Evolutionary conservation across 768 basidiomycete genomes (phyloP), one percentile per base, ranked within the genome.

Genomic region (Epithele typhae): DNA sequence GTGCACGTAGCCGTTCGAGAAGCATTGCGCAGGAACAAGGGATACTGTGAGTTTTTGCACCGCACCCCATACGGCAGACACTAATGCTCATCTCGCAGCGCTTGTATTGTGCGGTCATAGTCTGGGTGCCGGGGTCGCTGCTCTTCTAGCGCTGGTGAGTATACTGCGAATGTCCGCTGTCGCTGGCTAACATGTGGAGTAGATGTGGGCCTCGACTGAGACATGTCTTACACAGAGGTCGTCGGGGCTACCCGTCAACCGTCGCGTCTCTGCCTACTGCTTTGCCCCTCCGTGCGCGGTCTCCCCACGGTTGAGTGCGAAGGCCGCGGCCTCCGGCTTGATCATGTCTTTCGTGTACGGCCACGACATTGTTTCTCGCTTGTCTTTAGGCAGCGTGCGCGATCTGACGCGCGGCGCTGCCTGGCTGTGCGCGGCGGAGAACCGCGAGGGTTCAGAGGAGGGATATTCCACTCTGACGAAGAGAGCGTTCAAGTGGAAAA

Each of bases 201-300:
- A 90, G 88, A 84, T 87, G 78, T 92, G 89, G 89, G 86, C 88
- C 1, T 86, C 90, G 59, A 86, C 87, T 17, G 74, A 68, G 52
- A 91, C 83, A 2, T 89, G 89, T 52, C 69, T 84, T 34, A 92
- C 78, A 6, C 69, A 74, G 30, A 68, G 72, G 37, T 78, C 82
- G 23, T 85, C 85, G 50, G 87, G 87, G 6, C 72, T 91, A 12
- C 87, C 88, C 10, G 66, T 72, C 12, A 77, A 76, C 43, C 72
- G 87, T 33, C 70, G 76, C 25, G 83, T 88, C 11, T 79, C 79
- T 21, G 86, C 83, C 1, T 91, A 86, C 58, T 85, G 83, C 57
- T 84, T 89, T 61, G 88, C 79, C 18, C 87, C 89, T 35, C 88
- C 88, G 77, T 90, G 84, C 43, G 67, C 90, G 10, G 69, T 76